phyloP scores from a whole-genome alignment of 805 yeast genomes.

The Candida arabinofermentans region DNA sequence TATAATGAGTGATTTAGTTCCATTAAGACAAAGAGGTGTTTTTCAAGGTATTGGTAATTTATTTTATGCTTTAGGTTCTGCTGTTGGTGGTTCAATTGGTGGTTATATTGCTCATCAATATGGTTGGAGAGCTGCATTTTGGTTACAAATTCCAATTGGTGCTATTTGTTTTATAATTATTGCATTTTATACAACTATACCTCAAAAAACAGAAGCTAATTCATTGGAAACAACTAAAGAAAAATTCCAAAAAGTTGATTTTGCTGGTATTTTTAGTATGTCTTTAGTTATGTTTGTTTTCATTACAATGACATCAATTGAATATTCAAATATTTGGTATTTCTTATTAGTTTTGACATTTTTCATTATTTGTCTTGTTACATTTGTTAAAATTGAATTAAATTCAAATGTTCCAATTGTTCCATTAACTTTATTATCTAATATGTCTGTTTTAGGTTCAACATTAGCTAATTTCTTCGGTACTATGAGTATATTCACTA shows the following conservation, averaged over 20 bases:
- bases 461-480: constrained; percentile 62
- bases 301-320: constrained; percentile 34
- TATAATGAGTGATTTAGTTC: constrained; percentile 73
- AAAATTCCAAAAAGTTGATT: constrained; percentile 54
- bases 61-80: constrained; percentile 75
- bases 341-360: constrained; percentile 28
- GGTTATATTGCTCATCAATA: constrained; percentile 53
- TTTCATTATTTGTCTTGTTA: constrained; percentile 5
- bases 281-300: constrained; percentile 30
- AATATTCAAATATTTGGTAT: constrained; percentile 41
- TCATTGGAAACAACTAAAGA: constrained; percentile 29
- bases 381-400: constrained; percentile 21
- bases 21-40: constrained; percentile 75
- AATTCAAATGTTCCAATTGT: constrained; percentile 49
- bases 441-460: constrained; percentile 59
- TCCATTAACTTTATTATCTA: constrained; percentile 51
- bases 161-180: constrained; percentile 34
- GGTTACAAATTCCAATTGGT: constrained; percentile 53
- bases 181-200: constrained; percentile 39
- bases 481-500: constrained; percentile 43
- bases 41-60: constrained; percentile 85
- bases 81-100: constrained; percentile 62
- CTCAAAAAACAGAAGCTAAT: constrained; percentile 28
- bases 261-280: constrained; percentile 34
- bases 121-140: constrained; percentile 67